Base-by-base conservation (phyloP, 495 filamentous ascomycete genomes). In the Xylaria bambusicola region DNA sequence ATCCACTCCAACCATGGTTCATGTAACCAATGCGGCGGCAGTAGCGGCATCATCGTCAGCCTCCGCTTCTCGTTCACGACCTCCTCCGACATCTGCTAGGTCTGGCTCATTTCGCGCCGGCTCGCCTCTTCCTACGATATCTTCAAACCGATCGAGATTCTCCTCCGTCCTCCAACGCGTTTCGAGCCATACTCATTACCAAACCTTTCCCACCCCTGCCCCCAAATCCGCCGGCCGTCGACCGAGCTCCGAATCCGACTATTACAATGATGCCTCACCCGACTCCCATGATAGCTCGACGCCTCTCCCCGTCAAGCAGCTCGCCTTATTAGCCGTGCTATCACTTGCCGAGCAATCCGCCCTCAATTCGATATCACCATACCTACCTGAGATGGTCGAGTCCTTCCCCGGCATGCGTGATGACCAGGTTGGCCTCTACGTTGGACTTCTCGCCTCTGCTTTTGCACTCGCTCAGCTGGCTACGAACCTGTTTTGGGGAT, bases 401-500 rank as follows among this genome's bases (percentile, higher is more conserved):
- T 86, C 83, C 6, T 98, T 98, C 64, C 88, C 90, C 3, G 89
- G 91, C 60, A 87, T 97, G 27, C 78, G 87, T 21, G 65, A 78
- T 23, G 79, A 76, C 0, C 76, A 90, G 57, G 88, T 91, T 21
- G 94, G 94, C 6, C 69, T 98, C 33, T 97, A 96, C 71, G 93
- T 97, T 15, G 94, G 94, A 23, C 74, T 88, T 41, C 87, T 98
- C 41, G 95, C 92, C 0, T 95, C 91, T 2, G 81, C 90, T 0
- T 98, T 98, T 73, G 94, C 94, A 5, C 74, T 95, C 29, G 95
- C 94, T 10, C 94, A 98, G 72, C 87, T 97, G 53, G 80, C 84
- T 2, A 96, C 94, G 4, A 96, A 95, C 66, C 90, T 96, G 66
- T 83, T 95, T 58, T 98, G 94, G 94, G 94, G 94, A 6, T 93